phyloP scores from a whole-genome alignment of 1,284 basidiomycete genomes.

The Ceratobasidium sp. region DNA sequence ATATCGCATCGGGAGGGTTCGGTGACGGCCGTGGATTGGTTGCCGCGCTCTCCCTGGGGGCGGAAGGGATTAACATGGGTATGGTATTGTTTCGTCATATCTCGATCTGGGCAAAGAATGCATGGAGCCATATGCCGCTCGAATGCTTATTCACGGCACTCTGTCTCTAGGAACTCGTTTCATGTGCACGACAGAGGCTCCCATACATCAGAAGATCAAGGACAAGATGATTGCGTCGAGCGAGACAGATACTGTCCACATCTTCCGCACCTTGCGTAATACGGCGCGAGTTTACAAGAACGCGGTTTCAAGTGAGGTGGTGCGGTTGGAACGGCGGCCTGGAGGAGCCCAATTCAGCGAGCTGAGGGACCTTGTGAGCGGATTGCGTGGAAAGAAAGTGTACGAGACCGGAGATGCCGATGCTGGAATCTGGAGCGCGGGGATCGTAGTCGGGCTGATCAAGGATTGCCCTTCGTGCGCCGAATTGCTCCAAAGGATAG shows the following conservation, averaged over 20 bases:
- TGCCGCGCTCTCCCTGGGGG: conserved; percentile 82
- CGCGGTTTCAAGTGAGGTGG: conserved; percentile 80
- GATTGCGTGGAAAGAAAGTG: conserved; percentile 74
- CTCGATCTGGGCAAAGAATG: background rate
- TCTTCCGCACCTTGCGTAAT: conserved; percentile 87
- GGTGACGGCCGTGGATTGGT: conserved; percentile 85
- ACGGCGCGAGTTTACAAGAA: conserved; percentile 92
- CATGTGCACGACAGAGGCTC: conserved; percentile 79
- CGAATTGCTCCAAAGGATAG: conserved; percentile 74
- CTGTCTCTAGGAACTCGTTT: conserved; percentile 81
- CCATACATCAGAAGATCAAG: conserved; percentile 92
- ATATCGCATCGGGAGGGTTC: conserved; percentile 88
- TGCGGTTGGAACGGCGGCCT: conserved; percentile 77
- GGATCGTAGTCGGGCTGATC: conserved; percentile 83
- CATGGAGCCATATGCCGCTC: too few relatives aligned
- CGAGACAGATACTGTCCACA: conserved; percentile 81
- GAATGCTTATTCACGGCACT: background rate
- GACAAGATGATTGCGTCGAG: conserved; percentile 83
- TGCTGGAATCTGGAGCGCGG: conserved; percentile 86
- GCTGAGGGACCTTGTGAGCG: conserved; percentile 81
- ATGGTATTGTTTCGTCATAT: background rate
- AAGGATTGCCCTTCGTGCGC: conserved; percentile 87
- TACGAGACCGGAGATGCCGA: conserved; percentile 88
- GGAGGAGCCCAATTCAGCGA: conserved; percentile 91
- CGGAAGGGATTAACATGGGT: conserved; percentile 56